Evolutionary conservation across 2,329 filamentous ascomycete species (phyloP).

Genomic region (Venturia oleaginea): DNA sequence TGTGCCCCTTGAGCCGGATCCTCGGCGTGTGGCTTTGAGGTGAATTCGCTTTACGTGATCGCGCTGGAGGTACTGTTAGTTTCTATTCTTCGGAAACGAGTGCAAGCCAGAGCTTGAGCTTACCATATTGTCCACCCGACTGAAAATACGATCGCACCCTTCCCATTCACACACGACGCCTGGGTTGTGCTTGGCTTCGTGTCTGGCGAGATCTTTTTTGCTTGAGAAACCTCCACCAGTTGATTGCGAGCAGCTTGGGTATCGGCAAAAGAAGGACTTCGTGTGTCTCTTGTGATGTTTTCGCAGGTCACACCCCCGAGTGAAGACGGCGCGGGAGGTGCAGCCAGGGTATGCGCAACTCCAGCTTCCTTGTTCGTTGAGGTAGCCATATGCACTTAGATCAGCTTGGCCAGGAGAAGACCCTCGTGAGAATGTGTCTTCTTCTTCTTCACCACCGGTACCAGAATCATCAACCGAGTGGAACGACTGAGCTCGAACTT

Average conservation of each 20-base stretch:
- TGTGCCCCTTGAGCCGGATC: background rate
- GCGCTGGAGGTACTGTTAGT: slow-evolving; percentile 11
- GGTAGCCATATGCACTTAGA: slow-evolving; percentile 33
- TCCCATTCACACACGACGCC: slow-evolving; percentile 50
- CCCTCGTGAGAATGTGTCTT: slow-evolving; percentile 24
- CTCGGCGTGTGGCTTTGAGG: slow-evolving; percentile 6
- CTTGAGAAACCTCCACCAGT: slow-evolving; percentile 50
- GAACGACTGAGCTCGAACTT: slow-evolving; percentile 1
- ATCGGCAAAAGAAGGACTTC: slow-evolving; percentile 51
- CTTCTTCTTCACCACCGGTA: background rate
- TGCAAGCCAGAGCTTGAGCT: slow-evolving; percentile 15
- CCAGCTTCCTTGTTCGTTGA: slow-evolving; percentile 43
- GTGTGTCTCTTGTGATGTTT: slow-evolving; percentile 56
- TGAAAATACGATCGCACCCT: slow-evolving; percentile 50
- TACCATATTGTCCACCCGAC: slow-evolving; percentile 54
- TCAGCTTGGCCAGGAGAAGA: slow-evolving; percentile 32
- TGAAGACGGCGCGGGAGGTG: slow-evolving; percentile 49
- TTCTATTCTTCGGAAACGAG: background rate
- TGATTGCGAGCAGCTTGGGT: slow-evolving; percentile 49
- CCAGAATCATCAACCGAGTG: slow-evolving; percentile 1
- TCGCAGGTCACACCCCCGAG: slow-evolving; percentile 50
- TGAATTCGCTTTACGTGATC: slow-evolving; percentile 18
- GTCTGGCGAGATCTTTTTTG: slow-evolving; percentile 52
- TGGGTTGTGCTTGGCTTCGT: slow-evolving; percentile 55
- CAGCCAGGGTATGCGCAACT: slow-evolving; percentile 51